Evolutionary conservation across 805 yeast genomes (phyloP).

Genomic region (Saccharomycopsis fibuligera): DNA sequence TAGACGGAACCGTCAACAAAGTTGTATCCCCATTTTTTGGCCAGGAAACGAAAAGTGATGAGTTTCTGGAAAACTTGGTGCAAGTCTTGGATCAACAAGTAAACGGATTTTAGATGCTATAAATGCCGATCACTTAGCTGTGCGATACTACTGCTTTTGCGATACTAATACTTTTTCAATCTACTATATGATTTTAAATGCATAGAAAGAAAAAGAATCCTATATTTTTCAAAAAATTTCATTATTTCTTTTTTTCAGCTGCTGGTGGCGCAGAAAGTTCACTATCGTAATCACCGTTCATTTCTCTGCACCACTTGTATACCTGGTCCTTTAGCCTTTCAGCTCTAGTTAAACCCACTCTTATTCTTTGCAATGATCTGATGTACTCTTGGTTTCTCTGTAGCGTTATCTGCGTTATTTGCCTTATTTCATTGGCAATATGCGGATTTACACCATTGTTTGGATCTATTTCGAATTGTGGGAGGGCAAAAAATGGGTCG

Average conservation of each 20-base stretch:
- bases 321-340: conserved; percentile 67
- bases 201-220: too few relatives aligned
- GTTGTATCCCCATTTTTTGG: conserved; percentile 46
- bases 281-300: conserved; percentile 49
- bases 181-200: not conserved
- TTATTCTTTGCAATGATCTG: conserved; percentile 63
- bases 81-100: not conserved
- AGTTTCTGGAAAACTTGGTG: not conserved
- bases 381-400: conserved; percentile 86
- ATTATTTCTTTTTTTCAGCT: not conserved
- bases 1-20: conserved; percentile 46
- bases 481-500: conserved; percentile 66
- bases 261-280: not conserved
- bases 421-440: conserved; percentile 64
- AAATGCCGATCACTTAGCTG: not conserved
- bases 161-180: too few relatives aligned
- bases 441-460: conserved; percentile 47
- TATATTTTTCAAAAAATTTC: too few relatives aligned
- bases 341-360: conserved; percentile 73
- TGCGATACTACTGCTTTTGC: not conserved
- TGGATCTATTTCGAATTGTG: conserved; percentile 41
- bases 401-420: conserved; percentile 66
- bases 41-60: conserved; percentile 8
- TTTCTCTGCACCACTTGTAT: conserved; percentile 79
- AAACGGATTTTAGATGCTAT: not conserved